These are phyloP conservation scores for Neurospora cerealis DNA, from an alignment of 495 filamentous ascomycete species.

Conservation along the genomic window DNA sequence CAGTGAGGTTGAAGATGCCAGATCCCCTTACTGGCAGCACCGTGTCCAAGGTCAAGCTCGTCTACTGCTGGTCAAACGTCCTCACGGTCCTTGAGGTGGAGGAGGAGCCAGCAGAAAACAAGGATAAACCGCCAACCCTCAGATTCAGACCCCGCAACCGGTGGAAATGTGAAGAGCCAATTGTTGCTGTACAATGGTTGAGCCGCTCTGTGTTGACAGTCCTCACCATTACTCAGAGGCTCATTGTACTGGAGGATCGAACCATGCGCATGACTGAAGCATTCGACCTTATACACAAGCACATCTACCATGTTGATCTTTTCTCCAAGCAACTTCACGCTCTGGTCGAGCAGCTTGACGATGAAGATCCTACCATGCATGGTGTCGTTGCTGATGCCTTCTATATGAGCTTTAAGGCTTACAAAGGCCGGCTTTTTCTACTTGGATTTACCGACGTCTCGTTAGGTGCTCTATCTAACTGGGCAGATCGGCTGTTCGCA, in stretches of 20 bases:
- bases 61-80: constrained; percentile 96
- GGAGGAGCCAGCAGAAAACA: constrained; percentile 55
- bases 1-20: constrained; percentile 77
- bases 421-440: constrained; percentile 88
- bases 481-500: constrained; percentile 94
- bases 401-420: constrained; percentile 91
- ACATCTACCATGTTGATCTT: constrained; percentile 82
- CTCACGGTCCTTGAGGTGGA: constrained; percentile 84
- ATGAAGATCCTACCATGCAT: constrained; percentile 83
- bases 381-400: constrained; percentile 96
- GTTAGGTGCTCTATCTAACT: constrained; percentile 86
- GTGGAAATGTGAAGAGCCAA: constrained; percentile 91
- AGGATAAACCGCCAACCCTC: constrained; percentile 62
- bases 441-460: constrained; percentile 84
- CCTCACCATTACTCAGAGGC: constrained; percentile 82
- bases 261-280: constrained; percentile 85
- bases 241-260: constrained; percentile 86
- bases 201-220: constrained; percentile 87
- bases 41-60: constrained; percentile 73
- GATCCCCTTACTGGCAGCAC: constrained; percentile 44
- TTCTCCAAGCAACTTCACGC: constrained; percentile 74
- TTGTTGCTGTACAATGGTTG: constrained; percentile 94
- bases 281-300: constrained; percentile 82
- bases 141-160: constrained; percentile 74
- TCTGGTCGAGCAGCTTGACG: constrained; percentile 80